A percentile compares a stretch with the other conserved stretches of the same genome.
These are phyloP conservation scores for Xerocomus minutiporus DNA, from an alignment of 1,284 basidiomycete genomes.

Conservation along the genomic window DNA sequence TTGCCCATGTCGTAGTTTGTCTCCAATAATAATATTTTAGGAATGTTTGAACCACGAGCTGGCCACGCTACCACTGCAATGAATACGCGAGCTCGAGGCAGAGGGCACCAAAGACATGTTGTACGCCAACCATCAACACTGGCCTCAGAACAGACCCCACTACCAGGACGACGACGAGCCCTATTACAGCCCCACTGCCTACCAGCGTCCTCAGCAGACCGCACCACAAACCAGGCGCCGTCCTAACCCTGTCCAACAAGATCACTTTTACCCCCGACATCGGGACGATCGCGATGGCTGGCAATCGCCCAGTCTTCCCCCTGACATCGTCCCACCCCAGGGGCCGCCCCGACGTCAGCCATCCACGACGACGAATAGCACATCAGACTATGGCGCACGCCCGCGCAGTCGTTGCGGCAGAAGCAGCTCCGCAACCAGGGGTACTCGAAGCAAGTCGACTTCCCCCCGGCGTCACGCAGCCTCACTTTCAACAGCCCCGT, in stretches of 20 bases:
- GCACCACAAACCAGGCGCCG: slow-evolving; percentile 15
- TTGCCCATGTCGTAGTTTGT: slow-evolving; percentile 22
- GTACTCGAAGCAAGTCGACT: slow-evolving; percentile 15
- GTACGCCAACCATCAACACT: background rate
- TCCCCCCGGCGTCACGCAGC: slow-evolving; percentile 21
- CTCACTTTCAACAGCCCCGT: slow-evolving; percentile 12
- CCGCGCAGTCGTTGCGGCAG: slow-evolving; percentile 16
- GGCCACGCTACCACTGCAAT: background rate
- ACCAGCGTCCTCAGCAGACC: slow-evolving; percentile 11
- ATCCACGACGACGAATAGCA: slow-evolving; percentile 16
- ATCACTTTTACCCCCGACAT: slow-evolving; percentile 21
- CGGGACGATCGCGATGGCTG: slow-evolving; percentile 22
- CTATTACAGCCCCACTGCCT: slow-evolving; percentile 9
- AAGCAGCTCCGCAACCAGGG: slow-evolving; percentile 18
- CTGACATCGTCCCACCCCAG: slow-evolving; percentile 13
- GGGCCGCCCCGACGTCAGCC: slow-evolving; percentile 14
- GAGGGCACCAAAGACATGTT: background rate
- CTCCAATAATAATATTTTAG: background rate
- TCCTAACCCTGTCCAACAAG: slow-evolving; percentile 11
- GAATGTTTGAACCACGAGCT: background rate
- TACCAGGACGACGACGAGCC: slow-evolving; percentile 13
- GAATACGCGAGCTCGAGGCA: background rate
- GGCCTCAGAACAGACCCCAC: slow-evolving; percentile 1
- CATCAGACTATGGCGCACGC: slow-evolving; percentile 17
- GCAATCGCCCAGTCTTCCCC: slow-evolving; percentile 10